Evolutionary conservation across 2,329 filamentous ascomycete genomes (phyloP).

Genomic region (Aspergillus novoparasiticus): DNA sequence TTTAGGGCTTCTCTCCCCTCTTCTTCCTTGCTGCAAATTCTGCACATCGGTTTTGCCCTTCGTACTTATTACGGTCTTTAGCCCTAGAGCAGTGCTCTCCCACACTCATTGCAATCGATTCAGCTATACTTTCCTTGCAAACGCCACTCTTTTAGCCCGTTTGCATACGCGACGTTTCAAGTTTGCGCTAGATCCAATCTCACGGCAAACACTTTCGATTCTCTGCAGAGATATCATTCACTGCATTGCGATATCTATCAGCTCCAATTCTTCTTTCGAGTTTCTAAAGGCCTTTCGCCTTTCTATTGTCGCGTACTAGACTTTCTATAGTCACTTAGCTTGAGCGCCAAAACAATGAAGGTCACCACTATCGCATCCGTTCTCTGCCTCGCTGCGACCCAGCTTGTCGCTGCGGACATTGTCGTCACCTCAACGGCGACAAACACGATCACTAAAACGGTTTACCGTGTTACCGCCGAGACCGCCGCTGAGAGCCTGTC

Average conservation of each 20-base stretch:
- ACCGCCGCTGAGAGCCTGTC: constrained; percentile 27
- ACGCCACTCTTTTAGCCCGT: constrained; percentile 30
- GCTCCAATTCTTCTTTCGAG: not conserved
- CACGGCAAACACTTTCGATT: constrained; percentile 3
- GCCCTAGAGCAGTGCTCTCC: constrained; percentile 31
- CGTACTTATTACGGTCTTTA: constrained; percentile 19
- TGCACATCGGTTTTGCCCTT: constrained; percentile 16
- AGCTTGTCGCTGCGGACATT: constrained; percentile 33
- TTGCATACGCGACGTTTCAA: constrained; percentile 7
- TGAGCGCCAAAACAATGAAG: constrained; percentile 35
- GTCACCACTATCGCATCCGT: constrained; percentile 34
- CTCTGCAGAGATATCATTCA: not conserved
- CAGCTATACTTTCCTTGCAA: constrained; percentile 18
- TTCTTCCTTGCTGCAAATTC: constrained; percentile 7
- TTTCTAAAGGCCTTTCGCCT: not conserved
- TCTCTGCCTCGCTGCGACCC: constrained; percentile 38
- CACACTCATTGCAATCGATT: constrained; percentile 28
- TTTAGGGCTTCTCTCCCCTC: constrained; percentile 7
- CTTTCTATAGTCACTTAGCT: not conserved
- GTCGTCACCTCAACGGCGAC: constrained; percentile 30
- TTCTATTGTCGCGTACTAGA: not conserved
- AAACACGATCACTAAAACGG: constrained; percentile 46
- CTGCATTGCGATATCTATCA: not conserved
- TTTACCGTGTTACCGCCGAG: constrained; percentile 47
- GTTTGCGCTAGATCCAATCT: constrained; percentile 1